Conservation (phyloP, 768 basidiomycete species). For the Tylopilus sp. region DNA sequence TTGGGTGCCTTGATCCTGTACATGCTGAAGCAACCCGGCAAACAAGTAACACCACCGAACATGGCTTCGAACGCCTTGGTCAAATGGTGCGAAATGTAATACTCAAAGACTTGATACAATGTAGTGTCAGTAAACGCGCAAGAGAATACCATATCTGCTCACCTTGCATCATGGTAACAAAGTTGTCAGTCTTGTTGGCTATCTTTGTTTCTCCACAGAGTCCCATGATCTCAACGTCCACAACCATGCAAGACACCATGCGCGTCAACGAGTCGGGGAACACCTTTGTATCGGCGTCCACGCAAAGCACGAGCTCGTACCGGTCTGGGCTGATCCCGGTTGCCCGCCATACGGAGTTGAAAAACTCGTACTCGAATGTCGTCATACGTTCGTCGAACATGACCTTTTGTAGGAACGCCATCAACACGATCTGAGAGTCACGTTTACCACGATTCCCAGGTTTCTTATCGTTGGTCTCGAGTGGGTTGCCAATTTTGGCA, state of each 20-base stretch:
- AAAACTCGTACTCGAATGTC: constrained; percentile 99
- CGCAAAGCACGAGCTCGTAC: constrained; percentile 93
- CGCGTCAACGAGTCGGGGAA: constrained; percentile 97
- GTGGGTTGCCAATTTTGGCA: constrained; percentile 92
- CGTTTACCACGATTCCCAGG: constrained; percentile 99
- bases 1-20: constrained; percentile 99
- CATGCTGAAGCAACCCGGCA: constrained; percentile 99
- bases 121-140: constrained; percentile 5
- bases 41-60: constrained; percentile 99
- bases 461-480: constrained; percentile 84
- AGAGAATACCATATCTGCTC: constrained; percentile 27
- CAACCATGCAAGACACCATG: constrained; percentile 95
- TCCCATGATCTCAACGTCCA: constrained; percentile 98
- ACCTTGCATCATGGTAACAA: constrained; percentile 99
- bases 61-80: constrained; percentile 99
- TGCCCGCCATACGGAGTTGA: constrained; percentile 95
- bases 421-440: constrained; percentile 95
- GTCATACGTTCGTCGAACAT: constrained; percentile 99
- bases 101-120: constrained; percentile 80
- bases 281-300: constrained; percentile 97
- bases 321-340: constrained; percentile 95
- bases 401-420: constrained; percentile 97
- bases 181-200: constrained; percentile 97
- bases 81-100: constrained; percentile 99
- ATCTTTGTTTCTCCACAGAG: constrained; percentile 99